Percentiles rank a stretch among this genome's conserved stretches.
These are phyloP conservation scores for Aspergillus thermomutatus DNA, from an alignment of 2,329 filamentous ascomycete species.

Conservation along the genomic window DNA sequence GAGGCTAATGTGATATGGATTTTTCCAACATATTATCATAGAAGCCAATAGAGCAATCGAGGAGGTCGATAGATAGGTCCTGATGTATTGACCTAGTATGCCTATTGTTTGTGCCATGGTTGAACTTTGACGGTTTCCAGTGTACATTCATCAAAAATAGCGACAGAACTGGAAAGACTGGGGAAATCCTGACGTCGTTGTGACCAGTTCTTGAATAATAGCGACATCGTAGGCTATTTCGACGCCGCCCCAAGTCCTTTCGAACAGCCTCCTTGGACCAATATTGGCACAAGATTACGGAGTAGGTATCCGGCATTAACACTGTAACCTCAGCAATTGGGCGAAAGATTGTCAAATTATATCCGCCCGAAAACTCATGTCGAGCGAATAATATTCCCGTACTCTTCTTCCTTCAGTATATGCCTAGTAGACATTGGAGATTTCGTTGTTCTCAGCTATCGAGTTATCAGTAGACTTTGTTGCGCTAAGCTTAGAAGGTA, in stretches of 20 bases:
- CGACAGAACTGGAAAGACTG: too few species aligned
- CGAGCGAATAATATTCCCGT: background rate
- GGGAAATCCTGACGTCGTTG: background rate
- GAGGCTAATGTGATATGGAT: background rate
- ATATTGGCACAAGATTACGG: too few species aligned
- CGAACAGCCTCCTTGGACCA: background rate
- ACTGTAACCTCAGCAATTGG: background rate
- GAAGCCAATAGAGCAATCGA: too few species aligned
- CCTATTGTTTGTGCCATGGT: too few species aligned
- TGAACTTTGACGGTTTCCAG: too few species aligned
- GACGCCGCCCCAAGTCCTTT: background rate
- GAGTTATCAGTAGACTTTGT: too few species aligned
- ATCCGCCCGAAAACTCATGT: background rate
- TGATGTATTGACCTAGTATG: too few species aligned
- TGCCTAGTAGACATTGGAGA: background rate
- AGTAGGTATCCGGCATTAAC: too few species aligned
- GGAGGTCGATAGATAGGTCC: too few species aligned
- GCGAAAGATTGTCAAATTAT: background rate
- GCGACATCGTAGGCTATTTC: background rate
- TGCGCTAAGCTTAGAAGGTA: slow-evolving; percentile 8
- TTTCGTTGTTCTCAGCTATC: too few species aligned
- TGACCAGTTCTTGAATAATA: background rate
- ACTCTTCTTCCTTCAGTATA: background rate
- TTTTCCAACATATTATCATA: too few species aligned
- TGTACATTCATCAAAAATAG: too few species aligned